These are phyloP conservation scores for Komagataella pastoris DNA, from an alignment of 805 yeast genomes.

Conservation along the genomic window DNA sequence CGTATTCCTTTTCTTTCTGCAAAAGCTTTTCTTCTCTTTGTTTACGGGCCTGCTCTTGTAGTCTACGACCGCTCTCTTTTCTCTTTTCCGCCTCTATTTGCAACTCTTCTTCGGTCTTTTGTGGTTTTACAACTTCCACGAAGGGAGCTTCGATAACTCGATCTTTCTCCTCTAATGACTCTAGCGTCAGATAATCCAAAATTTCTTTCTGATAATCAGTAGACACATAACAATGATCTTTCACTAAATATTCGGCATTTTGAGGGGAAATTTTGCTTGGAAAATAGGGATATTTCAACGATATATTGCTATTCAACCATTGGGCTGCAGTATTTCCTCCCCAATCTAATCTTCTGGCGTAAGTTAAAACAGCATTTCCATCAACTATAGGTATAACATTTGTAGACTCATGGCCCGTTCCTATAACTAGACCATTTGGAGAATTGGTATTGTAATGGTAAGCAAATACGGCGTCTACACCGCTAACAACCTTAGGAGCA, in stretches of 20 bases:
- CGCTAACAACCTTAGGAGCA: conserved; percentile 64
- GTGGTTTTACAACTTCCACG: conserved; percentile 47
- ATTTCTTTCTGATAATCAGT: conserved; percentile 55
- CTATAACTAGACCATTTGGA: conserved; percentile 60
- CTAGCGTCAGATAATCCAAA: conserved; percentile 39
- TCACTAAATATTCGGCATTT: conserved; percentile 56
- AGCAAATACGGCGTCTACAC: conserved; percentile 74
- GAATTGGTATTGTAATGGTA: conserved; percentile 46
- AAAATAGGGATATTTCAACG: conserved; percentile 83
- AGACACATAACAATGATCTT: conserved; percentile 72
- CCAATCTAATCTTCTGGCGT: conserved; percentile 77
- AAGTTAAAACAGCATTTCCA: conserved; percentile 52
- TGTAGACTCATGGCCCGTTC: conserved; percentile 74
- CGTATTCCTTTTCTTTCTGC: conserved; percentile 71
- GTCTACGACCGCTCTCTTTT: conserved; percentile 70
- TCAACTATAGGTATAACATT: conserved; percentile 68
- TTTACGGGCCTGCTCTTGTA: conserved; percentile 89
- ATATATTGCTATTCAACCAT: conserved; percentile 47
- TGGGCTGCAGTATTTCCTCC: conserved; percentile 72
- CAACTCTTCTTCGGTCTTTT: conserved; percentile 76
- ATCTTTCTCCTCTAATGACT: conserved; percentile 54
- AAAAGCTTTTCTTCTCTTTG: conserved; percentile 67
- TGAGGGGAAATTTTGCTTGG: conserved; percentile 56
- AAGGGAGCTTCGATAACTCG: conserved; percentile 76
- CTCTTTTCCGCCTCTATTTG: conserved; percentile 66